Percentiles rank a stretch among this genome's conserved stretches.
phyloP scores from a whole-genome alignment of 2,329 filamentous ascomycete species.

The Penicillium sp. region DNA sequence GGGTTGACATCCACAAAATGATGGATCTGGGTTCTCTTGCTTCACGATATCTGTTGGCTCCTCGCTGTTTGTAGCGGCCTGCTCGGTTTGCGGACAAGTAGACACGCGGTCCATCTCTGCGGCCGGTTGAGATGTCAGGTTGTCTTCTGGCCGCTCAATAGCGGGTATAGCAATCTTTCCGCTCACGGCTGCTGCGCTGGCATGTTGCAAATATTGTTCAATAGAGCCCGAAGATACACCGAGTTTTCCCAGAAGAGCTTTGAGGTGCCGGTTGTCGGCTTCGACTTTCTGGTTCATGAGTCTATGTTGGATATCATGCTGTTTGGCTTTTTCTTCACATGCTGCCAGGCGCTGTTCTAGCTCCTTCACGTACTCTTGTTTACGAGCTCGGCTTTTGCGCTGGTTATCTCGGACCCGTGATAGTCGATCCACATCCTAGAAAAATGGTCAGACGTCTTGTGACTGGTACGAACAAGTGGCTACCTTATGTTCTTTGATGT shows the following conservation, averaged over 20 bases:
- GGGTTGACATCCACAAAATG: conserved; percentile 28
- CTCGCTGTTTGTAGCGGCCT: not conserved
- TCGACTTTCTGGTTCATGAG: conserved; percentile 36
- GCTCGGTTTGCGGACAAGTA: not conserved
- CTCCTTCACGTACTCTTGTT: conserved; percentile 40
- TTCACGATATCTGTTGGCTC: not conserved
- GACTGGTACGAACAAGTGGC: not conserved
- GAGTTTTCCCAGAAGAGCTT: conserved; percentile 25
- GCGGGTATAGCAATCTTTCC: conserved; percentile 41
- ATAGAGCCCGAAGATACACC: conserved; percentile 28
- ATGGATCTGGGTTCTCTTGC: conserved; percentile 5
- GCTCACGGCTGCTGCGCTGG: conserved; percentile 16
- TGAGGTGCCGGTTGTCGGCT: conserved; percentile 36
- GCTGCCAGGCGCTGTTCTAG: conserved; percentile 35
- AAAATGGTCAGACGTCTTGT: conserved; percentile 5
- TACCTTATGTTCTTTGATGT: conserved; percentile 16
- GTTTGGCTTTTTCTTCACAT: conserved; percentile 30
- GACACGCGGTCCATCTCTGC: not conserved
- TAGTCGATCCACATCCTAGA: conserved; percentile 31
- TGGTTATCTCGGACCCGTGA: conserved; percentile 47
- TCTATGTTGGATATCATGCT: conserved; percentile 37
- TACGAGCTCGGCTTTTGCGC: conserved; percentile 39
- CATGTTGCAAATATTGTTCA: conserved; percentile 30
- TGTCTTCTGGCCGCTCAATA: conserved; percentile 17
- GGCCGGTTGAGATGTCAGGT: not conserved